Percentiles rank a stretch among this genome's conserved stretches.
Evolutionary conservation across 2,329 filamentous ascomycete genomes (phyloP).

Genomic region (Calonectria honghensis): DNA sequence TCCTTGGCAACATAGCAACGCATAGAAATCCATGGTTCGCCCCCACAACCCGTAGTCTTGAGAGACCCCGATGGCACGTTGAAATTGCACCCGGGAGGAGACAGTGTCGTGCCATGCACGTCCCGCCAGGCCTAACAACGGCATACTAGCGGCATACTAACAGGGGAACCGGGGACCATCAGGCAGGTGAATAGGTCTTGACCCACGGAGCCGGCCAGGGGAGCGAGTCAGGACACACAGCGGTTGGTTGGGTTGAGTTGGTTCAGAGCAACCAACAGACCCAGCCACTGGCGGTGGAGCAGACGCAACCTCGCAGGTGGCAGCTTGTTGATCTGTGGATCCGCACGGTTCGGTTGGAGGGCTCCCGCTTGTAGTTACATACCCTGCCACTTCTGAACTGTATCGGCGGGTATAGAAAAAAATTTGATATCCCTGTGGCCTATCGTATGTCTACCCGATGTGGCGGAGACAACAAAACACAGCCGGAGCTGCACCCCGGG

Average conservation of each 20-base stretch:
- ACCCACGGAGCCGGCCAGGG: conserved; percentile 1
- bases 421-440: neutral
- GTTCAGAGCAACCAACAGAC: neutral
- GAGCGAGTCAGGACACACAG: neutral
- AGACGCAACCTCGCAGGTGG: conserved; percentile 25
- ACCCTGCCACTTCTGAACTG: neutral
- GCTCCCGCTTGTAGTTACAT: neutral
- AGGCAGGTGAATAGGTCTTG: neutral
- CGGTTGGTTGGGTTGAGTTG: neutral
- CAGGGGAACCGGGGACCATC: neutral
- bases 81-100: neutral
- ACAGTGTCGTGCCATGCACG: conserved; percentile 1
- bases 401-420: neutral
- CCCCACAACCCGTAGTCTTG: neutral
- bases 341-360: neutral
- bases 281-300: neutral
- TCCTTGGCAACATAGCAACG: neutral
- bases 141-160: neutral
- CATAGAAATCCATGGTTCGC: neutral
- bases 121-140: neutral
- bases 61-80: neutral
- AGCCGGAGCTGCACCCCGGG: neutral
- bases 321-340: conserved; percentile 2
- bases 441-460: neutral
- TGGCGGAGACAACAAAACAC: no score